phyloP scores from a whole-genome alignment of 495 filamentous ascomycete species.

The Ramalina peruviana region DNA sequence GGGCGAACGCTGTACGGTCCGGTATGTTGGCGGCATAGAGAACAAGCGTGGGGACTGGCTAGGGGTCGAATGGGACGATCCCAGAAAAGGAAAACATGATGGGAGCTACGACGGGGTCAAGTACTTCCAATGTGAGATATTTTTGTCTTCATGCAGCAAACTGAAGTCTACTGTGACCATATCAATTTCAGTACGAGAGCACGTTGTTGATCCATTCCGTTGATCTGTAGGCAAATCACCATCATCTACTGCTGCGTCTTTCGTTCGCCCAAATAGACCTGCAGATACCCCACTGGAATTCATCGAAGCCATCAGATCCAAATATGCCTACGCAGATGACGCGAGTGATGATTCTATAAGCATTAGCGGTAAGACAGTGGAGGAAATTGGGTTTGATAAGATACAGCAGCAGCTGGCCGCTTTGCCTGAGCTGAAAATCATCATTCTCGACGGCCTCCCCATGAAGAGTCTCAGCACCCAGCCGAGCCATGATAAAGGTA shows the following conservation, averaged over 20 bases:
- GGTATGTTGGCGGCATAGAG: conserved; percentile 63
- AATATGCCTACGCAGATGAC: conserved; percentile 49
- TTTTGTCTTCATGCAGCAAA: too few relatives aligned
- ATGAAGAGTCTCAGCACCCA: conserved; percentile 31
- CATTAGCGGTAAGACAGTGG: conserved; percentile 75
- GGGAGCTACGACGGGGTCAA: conserved; percentile 62
- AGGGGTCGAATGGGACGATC: conserved; percentile 94
- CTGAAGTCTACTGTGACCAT: too few relatives aligned
- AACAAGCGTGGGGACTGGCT: conserved; percentile 76
- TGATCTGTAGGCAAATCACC: conserved; percentile 43
- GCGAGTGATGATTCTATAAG: conserved; percentile 33
- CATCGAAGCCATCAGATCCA: conserved; percentile 62
- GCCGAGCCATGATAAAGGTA: too few relatives aligned
- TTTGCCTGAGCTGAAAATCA: conserved; percentile 61
- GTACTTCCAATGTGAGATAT: conserved; percentile 66
- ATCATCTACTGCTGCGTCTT: conserved; percentile 60
- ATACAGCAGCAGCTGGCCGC: conserved; percentile 65
- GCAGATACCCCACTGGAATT: conserved; percentile 55
- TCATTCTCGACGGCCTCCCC: conserved; percentile 63
- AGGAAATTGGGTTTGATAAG: conserved; percentile 95
- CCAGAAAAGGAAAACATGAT: conserved; percentile 72
- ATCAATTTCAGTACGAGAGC: too few relatives aligned
- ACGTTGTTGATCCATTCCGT: too few relatives aligned
- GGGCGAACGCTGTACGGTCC: conserved; percentile 62
- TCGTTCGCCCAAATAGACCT: conserved; percentile 64